phyloP scores from a whole-genome alignment of 805 yeast genomes.

The Ogataea chonburiensis region DNA sequence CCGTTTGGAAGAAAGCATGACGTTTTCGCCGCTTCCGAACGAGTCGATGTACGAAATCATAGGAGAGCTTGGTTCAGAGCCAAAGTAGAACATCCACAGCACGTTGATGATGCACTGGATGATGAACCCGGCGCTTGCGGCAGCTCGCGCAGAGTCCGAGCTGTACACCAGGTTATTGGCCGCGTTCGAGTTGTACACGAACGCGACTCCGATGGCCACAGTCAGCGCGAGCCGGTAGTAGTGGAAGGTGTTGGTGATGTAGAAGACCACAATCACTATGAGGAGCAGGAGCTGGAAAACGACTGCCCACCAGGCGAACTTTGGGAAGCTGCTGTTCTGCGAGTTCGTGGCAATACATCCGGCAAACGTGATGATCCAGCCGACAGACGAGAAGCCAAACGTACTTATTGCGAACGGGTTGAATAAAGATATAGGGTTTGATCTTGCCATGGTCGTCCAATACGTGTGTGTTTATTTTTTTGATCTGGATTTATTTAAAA shows the following conservation, averaged over 20 bases:
- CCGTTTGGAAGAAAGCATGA: slow-evolving; percentile 20
- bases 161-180: slow-evolving; percentile 77
- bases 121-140: slow-evolving; percentile 92
- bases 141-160: slow-evolving; percentile 61
- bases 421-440: slow-evolving; percentile 21
- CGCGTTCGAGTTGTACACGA: slow-evolving; percentile 81
- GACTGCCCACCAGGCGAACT: slow-evolving; percentile 95
- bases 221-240: slow-evolving; percentile 61
- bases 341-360: slow-evolving; percentile 69
- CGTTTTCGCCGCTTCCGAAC: slow-evolving; percentile 51
- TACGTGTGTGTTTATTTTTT: slow-evolving; percentile 8
- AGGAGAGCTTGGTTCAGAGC: slow-evolving; percentile 88
- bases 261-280: slow-evolving; percentile 48
- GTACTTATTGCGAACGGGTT: slow-evolving; percentile 87
- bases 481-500: slow-evolving; percentile 2
- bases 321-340: slow-evolving; percentile 53
- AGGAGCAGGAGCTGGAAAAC: slow-evolving; percentile 71
- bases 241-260: slow-evolving; percentile 61
- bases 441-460: slow-evolving; percentile 16
- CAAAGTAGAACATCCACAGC: slow-evolving; percentile 85
- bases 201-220: slow-evolving; percentile 64
- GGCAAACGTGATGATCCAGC: slow-evolving; percentile 88
- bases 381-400: slow-evolving; percentile 64
- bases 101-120: slow-evolving; percentile 77
- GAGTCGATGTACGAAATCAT: slow-evolving; percentile 82